Evolutionary conservation across 306 rosid genomes (phyloP).

Genomic region (Ochetophila trinervis): DNA sequence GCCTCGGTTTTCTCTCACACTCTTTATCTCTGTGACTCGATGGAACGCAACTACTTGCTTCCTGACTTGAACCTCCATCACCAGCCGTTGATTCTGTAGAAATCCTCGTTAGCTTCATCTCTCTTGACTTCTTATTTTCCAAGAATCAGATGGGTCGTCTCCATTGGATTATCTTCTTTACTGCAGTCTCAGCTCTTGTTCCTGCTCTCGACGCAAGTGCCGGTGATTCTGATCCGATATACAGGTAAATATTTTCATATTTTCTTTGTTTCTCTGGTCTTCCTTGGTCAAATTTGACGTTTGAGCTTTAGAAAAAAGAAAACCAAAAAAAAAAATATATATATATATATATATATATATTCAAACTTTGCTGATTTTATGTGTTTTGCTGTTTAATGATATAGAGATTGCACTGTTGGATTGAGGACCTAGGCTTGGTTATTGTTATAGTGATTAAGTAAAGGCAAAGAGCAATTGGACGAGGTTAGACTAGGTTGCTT

Average conservation of each 20-base stretch:
- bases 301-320: not conserved
- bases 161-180: conserved; percentile 36
- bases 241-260: conserved; percentile 39
- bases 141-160: conserved; percentile 52
- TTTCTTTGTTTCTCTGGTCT: not conserved
- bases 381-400: not conserved
- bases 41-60: conserved; percentile 24
- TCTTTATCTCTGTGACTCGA: not conserved
- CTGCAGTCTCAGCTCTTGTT: conserved; percentile 32
- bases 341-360: no score
- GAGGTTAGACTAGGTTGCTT: not conserved
- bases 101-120: conserved; percentile 3
- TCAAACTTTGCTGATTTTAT: not conserved
- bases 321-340: no score
- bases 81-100: conserved; percentile 37
- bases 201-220: conserved; percentile 45
- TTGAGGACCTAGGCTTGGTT: not conserved
- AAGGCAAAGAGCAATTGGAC: not conserved
- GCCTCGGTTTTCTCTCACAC: not conserved
- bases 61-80: conserved; percentile 29
- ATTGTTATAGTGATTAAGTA: no score
- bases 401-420: conserved; percentile 11
- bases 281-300: not conserved
- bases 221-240: conserved; percentile 82
- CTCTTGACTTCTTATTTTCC: conserved; percentile 45